These are phyloP conservation scores for Crithidia sp. DNA, from an alignment of 208 protist genomes.

Conservation along the genomic window DNA sequence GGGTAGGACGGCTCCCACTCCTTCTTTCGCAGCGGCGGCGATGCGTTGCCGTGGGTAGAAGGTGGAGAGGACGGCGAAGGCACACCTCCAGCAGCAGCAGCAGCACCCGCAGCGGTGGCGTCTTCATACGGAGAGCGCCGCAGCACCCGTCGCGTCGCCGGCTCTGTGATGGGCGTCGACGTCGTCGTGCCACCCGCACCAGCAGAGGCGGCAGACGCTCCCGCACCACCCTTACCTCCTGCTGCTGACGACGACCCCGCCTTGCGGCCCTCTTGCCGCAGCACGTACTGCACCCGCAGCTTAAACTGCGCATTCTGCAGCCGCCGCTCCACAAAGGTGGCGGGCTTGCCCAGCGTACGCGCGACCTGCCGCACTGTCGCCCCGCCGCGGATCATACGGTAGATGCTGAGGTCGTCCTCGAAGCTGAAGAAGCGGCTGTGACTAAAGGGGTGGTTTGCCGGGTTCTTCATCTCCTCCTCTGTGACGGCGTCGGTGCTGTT, in stretches of 20 bases:
- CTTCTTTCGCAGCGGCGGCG: conserved; percentile 35
- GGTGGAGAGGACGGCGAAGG: not conserved
- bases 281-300: conserved; percentile 80
- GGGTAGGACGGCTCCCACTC: conserved; percentile 82
- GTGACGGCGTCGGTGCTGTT: conserved; percentile 52
- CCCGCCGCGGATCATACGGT: conserved; percentile 85
- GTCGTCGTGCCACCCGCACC: conserved; percentile 9
- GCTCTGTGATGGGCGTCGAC: conserved; percentile 28
- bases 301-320: conserved; percentile 91
- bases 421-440: conserved; percentile 90
- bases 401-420: conserved; percentile 84
- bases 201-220: not conserved
- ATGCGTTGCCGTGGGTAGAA: too few relatives aligned
- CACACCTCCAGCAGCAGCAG: not conserved
- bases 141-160: conserved; percentile 24
- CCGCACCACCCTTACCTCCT: not conserved
- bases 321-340: conserved; percentile 82
- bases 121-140: conserved; percentile 33
- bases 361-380: conserved; percentile 80
- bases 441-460: conserved; percentile 88
- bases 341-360: conserved; percentile 82
- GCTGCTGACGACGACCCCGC: not conserved
- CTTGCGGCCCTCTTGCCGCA: conserved; percentile 62
- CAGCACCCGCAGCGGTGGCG: not conserved
- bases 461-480: conserved; percentile 73